These are phyloP conservation scores for Trypanosoma cruzi DNA, from an alignment of 208 protist genomes.

Conservation along the genomic window DNA sequence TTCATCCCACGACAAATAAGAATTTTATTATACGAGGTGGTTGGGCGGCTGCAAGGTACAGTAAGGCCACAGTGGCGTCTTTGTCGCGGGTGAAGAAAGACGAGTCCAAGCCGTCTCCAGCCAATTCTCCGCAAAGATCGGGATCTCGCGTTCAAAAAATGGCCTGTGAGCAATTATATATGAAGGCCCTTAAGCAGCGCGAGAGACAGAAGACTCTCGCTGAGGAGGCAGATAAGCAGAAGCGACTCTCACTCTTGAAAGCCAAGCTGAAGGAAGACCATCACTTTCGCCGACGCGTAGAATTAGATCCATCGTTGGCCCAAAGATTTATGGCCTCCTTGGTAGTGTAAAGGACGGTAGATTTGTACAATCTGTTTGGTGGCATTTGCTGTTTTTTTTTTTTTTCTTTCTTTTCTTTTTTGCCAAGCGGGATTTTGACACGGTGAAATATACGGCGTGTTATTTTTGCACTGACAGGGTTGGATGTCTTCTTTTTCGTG, in stretches of 20 bases:
- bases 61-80: conserved; percentile 5
- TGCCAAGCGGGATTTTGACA: neutral
- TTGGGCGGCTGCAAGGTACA: neutral
- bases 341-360: conserved; percentile 37
- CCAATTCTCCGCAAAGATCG: conserved; percentile 3
- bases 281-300: conserved; percentile 87
- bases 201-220: conserved; percentile 28
- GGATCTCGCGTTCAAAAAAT: conserved; percentile 17
- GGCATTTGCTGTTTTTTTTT: neutral
- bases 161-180: conserved; percentile 58
- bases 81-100: neutral
- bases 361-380: neutral
- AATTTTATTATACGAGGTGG: neutral
- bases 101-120: conserved; percentile 1
- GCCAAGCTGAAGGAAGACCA: conserved; percentile 75
- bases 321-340: conserved; percentile 85
- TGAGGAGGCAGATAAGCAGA: conserved; percentile 38
- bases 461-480: no score
- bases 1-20: conserved; percentile 30
- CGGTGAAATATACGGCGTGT: neutral
- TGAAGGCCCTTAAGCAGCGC: conserved; percentile 35
- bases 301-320: conserved; percentile 75
- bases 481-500: no score
- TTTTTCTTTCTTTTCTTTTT: neutral
- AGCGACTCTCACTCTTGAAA: conserved; percentile 54